Percentiles rank a stretch among this genome's conserved stretches.
phyloP scores from a whole-genome alignment of 1,139 yeast genomes.

The Starmera stellimalicola region DNA sequence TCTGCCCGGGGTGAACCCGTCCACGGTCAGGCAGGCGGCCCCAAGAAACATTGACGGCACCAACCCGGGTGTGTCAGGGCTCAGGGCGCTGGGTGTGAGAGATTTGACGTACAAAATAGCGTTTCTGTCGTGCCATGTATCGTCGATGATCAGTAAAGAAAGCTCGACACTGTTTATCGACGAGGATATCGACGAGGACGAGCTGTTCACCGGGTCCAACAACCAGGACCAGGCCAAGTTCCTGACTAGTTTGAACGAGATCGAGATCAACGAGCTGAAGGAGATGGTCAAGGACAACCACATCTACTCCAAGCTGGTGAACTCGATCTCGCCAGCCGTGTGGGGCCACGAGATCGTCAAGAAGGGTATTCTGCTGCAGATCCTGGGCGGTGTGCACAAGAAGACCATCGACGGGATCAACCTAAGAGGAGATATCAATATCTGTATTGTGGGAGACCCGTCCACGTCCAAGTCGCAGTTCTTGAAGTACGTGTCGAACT shows the following conservation, averaged over 20 bases:
- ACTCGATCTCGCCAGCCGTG: slow-evolving; percentile 93
- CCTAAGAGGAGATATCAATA: slow-evolving; percentile 93
- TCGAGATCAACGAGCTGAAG: slow-evolving; percentile 78
- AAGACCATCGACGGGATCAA: slow-evolving; percentile 90
- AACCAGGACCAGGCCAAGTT: slow-evolving; percentile 71
- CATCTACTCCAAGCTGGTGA: slow-evolving; percentile 75
- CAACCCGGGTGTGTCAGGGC: slow-evolving; percentile 78
- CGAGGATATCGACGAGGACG: slow-evolving; percentile 30
- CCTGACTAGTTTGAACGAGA: slow-evolving; percentile 67
- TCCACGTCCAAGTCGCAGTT: slow-evolving; percentile 97
- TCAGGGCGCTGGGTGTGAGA: slow-evolving; percentile 78
- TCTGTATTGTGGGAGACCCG: slow-evolving; percentile 97
- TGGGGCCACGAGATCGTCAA: slow-evolving; percentile 94
- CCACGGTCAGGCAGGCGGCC: slow-evolving; percentile 62
- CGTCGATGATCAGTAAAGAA: slow-evolving; percentile 43
- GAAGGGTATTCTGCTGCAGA: slow-evolving; percentile 81
- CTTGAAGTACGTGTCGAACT: slow-evolving; percentile 83
- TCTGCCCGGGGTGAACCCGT: slow-evolving; percentile 92
- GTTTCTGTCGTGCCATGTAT: slow-evolving; percentile 83
- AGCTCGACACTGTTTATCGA: slow-evolving; percentile 26
- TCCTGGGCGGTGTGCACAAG: slow-evolving; percentile 95
- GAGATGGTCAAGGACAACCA: slow-evolving; percentile 89
- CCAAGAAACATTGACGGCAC: slow-evolving; percentile 59
- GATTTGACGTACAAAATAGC: slow-evolving; percentile 90
- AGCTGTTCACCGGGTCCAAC: slow-evolving; percentile 18